A percentile compares a stretch with the other conserved stretches of the same genome.
These are phyloP conservation scores for Lodderomyces pseudojiufengensis DNA, from an alignment of 1,139 yeast genomes.

Conservation along the genomic window DNA sequence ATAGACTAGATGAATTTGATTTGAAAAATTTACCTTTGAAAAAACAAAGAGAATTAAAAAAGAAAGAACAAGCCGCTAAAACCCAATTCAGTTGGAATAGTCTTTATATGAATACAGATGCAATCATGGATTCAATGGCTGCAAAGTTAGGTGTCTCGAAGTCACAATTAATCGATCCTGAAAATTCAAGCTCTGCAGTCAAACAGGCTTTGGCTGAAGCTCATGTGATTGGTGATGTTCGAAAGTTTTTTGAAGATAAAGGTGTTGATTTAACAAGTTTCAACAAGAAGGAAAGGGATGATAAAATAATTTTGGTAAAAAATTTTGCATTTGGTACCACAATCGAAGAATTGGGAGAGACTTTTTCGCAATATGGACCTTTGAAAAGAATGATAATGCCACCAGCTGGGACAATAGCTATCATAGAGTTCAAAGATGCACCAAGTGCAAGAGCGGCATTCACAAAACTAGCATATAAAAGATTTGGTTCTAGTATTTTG, in stretches of 20 bases:
- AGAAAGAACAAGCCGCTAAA: slow-evolving; percentile 79
- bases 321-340: slow-evolving; percentile 89
- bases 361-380: slow-evolving; percentile 78
- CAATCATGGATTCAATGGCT: slow-evolving; percentile 89
- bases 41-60: slow-evolving; percentile 81
- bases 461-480: slow-evolving; percentile 77
- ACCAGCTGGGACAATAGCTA: slow-evolving; percentile 94
- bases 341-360: slow-evolving; percentile 71
- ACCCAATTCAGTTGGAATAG: slow-evolving; percentile 95
- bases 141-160: slow-evolving; percentile 76
- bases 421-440: slow-evolving; percentile 82
- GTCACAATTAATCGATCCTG: slow-evolving; percentile 81
- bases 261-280: slow-evolving; percentile 84
- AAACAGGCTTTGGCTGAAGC: slow-evolving; percentile 98
- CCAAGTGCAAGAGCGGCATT: slow-evolving; percentile 90
- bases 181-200: slow-evolving; percentile 86
- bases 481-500: slow-evolving; percentile 80
- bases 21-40: slow-evolving; percentile 85
- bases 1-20: slow-evolving; percentile 83
- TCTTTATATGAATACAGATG: slow-evolving; percentile 83
- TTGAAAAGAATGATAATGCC: slow-evolving; percentile 85
- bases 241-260: slow-evolving; percentile 76
- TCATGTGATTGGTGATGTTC: slow-evolving; percentile 86
- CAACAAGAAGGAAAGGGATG: slow-evolving; percentile 72
- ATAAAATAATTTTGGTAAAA: slow-evolving; percentile 75